Evolutionary conservation across 441 rosid species (phyloP).

Genomic region (Erodium texanum): DNA sequence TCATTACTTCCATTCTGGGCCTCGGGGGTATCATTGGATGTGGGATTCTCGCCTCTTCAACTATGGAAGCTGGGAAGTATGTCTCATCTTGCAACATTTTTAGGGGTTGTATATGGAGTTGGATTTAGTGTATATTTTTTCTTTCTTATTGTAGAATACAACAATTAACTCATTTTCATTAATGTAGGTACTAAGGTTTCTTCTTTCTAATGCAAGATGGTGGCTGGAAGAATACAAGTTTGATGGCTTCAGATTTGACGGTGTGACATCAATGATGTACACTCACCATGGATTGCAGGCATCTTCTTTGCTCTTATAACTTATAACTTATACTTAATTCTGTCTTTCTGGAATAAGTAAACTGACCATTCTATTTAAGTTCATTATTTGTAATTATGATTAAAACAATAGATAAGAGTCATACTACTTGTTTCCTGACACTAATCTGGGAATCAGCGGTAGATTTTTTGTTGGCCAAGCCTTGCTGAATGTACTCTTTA

Average conservation of each 20-base stretch:
- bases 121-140: conserved; percentile 5
- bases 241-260: conserved; percentile 99
- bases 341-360: conserved; percentile 6
- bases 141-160: conserved; percentile 3
- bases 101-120: conserved; percentile 6
- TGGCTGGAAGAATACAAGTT: conserved; percentile 96
- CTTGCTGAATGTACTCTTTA: not conserved
- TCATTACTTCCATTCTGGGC: conserved; percentile 89
- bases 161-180: conserved; percentile 16
- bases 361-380: not conserved
- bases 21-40: conserved; percentile 90
- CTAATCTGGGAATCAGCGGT: not conserved
- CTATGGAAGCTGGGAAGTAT: conserved; percentile 96
- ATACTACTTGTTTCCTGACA: not conserved
- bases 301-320: conserved; percentile 8
- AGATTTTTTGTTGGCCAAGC: not conserved
- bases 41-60: conserved; percentile 99
- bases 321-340: conserved; percentile 3
- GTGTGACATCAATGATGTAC: conserved; percentile 99
- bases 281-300: conserved; percentile 96
- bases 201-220: conserved; percentile 97
- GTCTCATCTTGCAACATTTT: conserved; percentile 17
- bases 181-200: conserved; percentile 75
- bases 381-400: not conserved
- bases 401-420: not conserved